phyloP scores from a whole-genome alignment of 768 basidiomycete genomes.

The Macrolepiota dolichaula region DNA sequence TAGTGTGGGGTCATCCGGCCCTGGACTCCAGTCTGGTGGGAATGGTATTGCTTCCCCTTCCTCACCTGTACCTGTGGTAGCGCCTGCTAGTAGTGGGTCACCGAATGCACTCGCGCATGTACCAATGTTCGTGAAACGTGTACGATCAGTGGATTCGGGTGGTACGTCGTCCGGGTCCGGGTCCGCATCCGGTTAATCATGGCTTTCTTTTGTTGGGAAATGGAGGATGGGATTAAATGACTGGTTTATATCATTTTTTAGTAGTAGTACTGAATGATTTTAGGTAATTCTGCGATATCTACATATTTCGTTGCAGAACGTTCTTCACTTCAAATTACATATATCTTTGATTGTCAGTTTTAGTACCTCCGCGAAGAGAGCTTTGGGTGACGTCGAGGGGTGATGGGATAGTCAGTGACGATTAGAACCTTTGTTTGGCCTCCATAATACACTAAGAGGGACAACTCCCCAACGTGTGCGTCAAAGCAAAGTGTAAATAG shows the following conservation, averaged over 20 bases:
- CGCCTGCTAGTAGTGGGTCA: neutral
- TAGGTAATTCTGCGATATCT: neutral
- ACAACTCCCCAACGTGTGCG: too few species aligned
- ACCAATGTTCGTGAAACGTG: constrained; percentile 9
- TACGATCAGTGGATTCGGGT: neutral
- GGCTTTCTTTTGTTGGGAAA: neutral
- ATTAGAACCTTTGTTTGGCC: too few species aligned
- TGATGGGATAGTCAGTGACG: too few species aligned
- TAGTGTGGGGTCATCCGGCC: neutral
- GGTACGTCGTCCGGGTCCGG: neutral
- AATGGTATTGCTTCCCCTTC: neutral
- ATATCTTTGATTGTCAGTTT: too few species aligned
- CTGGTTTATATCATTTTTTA: neutral
- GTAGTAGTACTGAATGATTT: neutral
- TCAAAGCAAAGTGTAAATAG: too few species aligned
- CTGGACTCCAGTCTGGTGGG: neutral
- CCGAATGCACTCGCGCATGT: constrained; percentile 10
- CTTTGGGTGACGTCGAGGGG: too few species aligned
- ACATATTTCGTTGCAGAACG: neutral
- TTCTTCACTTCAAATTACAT: too few species aligned
- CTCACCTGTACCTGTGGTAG: neutral
- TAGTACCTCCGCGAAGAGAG: too few species aligned
- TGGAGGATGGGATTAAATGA: neutral
- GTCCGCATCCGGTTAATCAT: neutral
- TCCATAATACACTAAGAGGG: too few species aligned